A percentile compares a stretch with the other conserved stretches of the same genome.
Conservation (phyloP, 345 rosid genomes). For the Eucalyptus viminalis region DNA sequence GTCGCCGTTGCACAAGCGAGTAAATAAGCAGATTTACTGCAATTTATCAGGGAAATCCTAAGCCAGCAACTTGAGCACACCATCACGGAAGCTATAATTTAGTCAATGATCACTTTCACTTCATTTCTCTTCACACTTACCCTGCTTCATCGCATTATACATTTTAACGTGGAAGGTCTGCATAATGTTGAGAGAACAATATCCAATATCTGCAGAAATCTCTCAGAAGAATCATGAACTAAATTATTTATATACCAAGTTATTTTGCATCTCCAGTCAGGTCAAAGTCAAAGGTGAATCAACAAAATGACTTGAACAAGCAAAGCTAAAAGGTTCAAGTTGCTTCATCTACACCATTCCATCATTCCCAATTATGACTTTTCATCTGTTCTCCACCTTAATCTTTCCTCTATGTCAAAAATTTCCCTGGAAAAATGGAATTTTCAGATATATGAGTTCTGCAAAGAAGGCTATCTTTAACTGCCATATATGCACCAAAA, state of each 20-base stretch:
- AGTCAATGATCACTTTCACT: neutral
- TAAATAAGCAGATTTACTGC: neutral
- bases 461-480: neutral
- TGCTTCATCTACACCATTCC: conserved; percentile 27
- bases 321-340: conserved; percentile 1
- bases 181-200: neutral
- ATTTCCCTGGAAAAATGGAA: neutral
- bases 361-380: neutral
- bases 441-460: neutral
- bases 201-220: neutral
- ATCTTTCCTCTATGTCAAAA: neutral
- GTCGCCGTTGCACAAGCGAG: neutral
- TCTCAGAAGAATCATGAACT: neutral
- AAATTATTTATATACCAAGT: neutral
- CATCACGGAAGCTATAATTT: neutral
- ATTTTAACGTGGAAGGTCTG: neutral
- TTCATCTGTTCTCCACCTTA: neutral
- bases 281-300: neutral
- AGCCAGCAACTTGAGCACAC: neutral
- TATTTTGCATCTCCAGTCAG: neutral
- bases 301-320: neutral
- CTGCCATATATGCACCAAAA: neutral
- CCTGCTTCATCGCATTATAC: neutral
- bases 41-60: neutral
- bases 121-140: neutral